Evolutionary conservation across 1,139 yeast genomes (phyloP), one percentile per base, ranked within the genome.

Genomic region (Pichia sp.): DNA sequence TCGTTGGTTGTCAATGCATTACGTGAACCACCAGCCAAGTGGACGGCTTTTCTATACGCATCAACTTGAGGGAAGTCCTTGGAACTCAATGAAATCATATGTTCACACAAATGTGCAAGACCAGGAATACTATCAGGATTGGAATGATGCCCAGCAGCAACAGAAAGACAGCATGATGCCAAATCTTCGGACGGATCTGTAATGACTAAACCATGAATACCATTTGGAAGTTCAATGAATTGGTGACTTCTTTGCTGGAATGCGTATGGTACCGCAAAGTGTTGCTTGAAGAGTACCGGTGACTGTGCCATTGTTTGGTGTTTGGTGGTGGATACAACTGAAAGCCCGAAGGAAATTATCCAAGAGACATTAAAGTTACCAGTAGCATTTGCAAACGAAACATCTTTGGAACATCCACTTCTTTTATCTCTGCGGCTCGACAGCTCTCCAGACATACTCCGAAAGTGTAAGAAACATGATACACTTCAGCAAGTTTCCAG

Each of bases 31-130:
- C 84, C 83, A 39, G 71, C 63, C 19, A 68, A 60, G 3, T 71
- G 58, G 1, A 83, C 57, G 6, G 65, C 53, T 17, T 73, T 73
- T 43, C 75, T 73, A 50, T 79, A 78, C 20, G 62, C 59, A 40
- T 70, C 72, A 0, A 78, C 72, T 19, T 68, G 62, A 0, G 87
- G 83, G 52, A 65, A 78, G 36, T 71, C 66, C 49, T 75, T 76
- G 0, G 86, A 76, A 1, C 87, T 86, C 42, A 76, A 69, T 44
- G 81, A 73, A 1, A 85, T 54, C 75, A 80, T 71, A 61, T 85
- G 93, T 53, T 85, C 93, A 60, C 89, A 83, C 38, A 85, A 69
- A 65, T 85, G 94, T 0, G 93, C 91, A 34, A 85, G 55, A 0
- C 93, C 93, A 0, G 75, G 75, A 0, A 74, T 45, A 2, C 69